These are phyloP conservation scores for Malania oleifera DNA, from an alignment of 164 flowering plant genomes.

Conservation along the genomic window DNA sequence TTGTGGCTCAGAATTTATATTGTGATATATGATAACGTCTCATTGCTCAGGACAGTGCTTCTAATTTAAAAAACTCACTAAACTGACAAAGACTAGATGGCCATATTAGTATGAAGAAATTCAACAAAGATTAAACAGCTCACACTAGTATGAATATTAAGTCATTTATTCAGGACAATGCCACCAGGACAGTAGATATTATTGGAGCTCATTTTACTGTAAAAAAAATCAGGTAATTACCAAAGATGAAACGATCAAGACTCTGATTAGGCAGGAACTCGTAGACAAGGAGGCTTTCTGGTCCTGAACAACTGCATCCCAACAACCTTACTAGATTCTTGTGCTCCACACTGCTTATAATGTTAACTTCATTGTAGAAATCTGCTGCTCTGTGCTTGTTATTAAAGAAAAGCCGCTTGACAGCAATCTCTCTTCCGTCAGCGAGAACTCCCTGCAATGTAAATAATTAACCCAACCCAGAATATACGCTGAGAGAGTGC, in stretches of 20 bases:
- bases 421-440: constrained; percentile 81
- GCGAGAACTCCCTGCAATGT: constrained; percentile 54
- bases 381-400: constrained; percentile 65
- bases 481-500: neutral
- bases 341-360: constrained; percentile 62
- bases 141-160: no score
- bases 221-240: no score
- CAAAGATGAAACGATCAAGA: constrained; percentile 67
- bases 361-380: constrained; percentile 78
- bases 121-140: no score
- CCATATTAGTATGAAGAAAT: no score
- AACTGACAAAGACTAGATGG: no score
- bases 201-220: no score
- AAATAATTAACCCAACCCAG: neutral
- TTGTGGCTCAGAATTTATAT: no score
- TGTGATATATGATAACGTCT: no score
- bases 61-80: no score
- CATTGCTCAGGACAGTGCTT: no score
- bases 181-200: no score
- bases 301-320: constrained; percentile 77
- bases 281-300: constrained; percentile 76
- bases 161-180: no score
- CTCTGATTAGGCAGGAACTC: constrained; percentile 63
- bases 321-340: constrained; percentile 63
- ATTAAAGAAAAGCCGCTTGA: constrained; percentile 73